phyloP scores from a whole-genome alignment of 352 stramenopile species.

The Phytopythium delawarense region DNA sequence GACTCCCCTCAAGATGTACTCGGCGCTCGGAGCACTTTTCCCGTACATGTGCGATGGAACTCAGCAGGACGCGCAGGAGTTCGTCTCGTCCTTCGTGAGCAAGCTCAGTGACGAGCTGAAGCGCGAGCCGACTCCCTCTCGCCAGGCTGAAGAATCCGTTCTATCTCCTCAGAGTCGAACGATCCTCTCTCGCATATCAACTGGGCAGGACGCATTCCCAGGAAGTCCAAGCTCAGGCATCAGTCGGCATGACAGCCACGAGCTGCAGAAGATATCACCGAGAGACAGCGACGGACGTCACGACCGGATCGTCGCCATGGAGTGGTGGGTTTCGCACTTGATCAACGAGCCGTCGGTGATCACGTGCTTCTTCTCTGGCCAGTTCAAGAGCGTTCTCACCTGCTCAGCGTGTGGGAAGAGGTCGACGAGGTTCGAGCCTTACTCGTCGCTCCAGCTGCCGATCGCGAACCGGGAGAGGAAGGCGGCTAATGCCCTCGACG shows the following conservation, averaged over 20 bases:
- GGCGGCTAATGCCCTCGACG: slow-evolving; percentile 9
- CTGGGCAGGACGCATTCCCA: slow-evolving; percentile 11
- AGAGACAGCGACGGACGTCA: slow-evolving; percentile 91
- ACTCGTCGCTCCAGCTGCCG: slow-evolving; percentile 73
- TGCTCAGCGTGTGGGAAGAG: slow-evolving; percentile 88
- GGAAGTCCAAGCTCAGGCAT: not conserved
- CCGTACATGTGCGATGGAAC: slow-evolving; percentile 88
- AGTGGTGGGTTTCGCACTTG: slow-evolving; percentile 97
- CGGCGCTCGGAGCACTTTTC: slow-evolving; percentile 64
- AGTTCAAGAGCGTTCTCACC: slow-evolving; percentile 94
- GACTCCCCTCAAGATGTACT: slow-evolving; percentile 15
- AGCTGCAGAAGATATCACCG: slow-evolving; percentile 23
- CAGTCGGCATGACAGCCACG: not conserved
- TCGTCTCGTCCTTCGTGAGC: slow-evolving; percentile 90
- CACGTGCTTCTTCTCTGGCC: slow-evolving; percentile 94
- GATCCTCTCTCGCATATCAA: slow-evolving; percentile 17
- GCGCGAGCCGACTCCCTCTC: slow-evolving; percentile 17
- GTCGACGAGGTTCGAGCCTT: slow-evolving; percentile 84
- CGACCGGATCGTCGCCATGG: slow-evolving; percentile 92
- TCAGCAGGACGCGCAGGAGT: slow-evolving; percentile 96
- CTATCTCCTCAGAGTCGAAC: slow-evolving; percentile 27
- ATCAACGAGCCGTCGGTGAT: slow-evolving; percentile 93
- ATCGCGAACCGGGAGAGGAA: slow-evolving; percentile 14
- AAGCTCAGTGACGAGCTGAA: slow-evolving; percentile 94
- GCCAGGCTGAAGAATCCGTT: slow-evolving; percentile 67